phyloP scores from a whole-genome alignment of 495 filamentous ascomycete genomes.

The Tuber melanosporum region DNA sequence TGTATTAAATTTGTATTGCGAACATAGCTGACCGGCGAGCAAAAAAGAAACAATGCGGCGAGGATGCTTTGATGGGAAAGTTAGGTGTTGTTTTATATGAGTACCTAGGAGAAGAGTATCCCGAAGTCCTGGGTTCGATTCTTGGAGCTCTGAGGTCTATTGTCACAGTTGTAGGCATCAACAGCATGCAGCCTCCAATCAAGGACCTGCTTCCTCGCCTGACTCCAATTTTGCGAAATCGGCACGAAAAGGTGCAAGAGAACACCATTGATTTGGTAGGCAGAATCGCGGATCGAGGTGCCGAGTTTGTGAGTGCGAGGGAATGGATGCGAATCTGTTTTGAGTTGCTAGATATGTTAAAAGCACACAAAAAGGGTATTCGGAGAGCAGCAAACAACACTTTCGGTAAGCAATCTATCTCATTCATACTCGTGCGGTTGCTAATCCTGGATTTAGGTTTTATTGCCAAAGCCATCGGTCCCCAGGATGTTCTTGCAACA shows the following conservation, averaged over 20 bases:
- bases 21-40: conserved; percentile 14
- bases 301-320: conserved; percentile 89
- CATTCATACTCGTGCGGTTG: background rate
- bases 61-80: conserved; percentile 93
- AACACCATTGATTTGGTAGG: conserved; percentile 99
- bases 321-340: conserved; percentile 99
- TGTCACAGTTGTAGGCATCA: conserved; percentile 97
- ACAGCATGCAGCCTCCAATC: conserved; percentile 98
- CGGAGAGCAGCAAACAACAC: conserved; percentile 98
- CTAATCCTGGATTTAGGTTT: conserved; percentile 51
- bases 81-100: conserved; percentile 95
- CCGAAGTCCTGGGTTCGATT: conserved; percentile 95
- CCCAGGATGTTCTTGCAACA: conserved; percentile 92
- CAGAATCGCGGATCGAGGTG: conserved; percentile 94
- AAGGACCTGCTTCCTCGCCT: conserved; percentile 91
- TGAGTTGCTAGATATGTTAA: conserved; percentile 97
- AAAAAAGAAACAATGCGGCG: conserved; percentile 73
- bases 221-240: conserved; percentile 93
- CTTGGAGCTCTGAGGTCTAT: conserved; percentile 90
- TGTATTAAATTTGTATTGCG: background rate
- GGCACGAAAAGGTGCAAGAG: conserved; percentile 99
- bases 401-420: conserved; percentile 51
- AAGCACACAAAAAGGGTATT: conserved; percentile 99
- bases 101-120: conserved; percentile 98
- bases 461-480: conserved; percentile 98